phyloP scores from a whole-genome alignment of 805 yeast species.

The Torulaspora maleeae region DNA sequence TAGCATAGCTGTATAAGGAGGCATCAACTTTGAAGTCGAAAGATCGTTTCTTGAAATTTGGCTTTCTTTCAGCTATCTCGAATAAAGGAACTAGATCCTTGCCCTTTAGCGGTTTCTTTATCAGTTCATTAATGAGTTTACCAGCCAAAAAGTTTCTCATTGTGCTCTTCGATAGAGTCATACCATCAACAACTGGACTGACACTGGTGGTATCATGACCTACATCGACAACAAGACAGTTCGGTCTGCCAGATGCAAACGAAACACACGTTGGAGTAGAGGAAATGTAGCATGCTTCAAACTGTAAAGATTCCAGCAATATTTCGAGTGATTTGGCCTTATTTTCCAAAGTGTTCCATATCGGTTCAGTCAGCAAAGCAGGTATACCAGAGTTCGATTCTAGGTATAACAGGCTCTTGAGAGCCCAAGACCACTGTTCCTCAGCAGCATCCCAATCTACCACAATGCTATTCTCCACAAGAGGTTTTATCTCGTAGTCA shows the following conservation, averaged over 20 bases:
- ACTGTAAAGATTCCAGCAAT: conserved; percentile 60
- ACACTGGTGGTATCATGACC: conserved; percentile 77
- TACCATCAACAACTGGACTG: conserved; percentile 80
- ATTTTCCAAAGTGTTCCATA: conserved; percentile 69
- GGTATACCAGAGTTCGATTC: conserved; percentile 47
- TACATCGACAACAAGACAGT: conserved; percentile 77
- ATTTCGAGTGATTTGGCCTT: conserved; percentile 67
- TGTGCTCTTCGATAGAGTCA: conserved; percentile 64
- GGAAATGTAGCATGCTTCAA: conserved; percentile 77
- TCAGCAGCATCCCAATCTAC: conserved; percentile 82
- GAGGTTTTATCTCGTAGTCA: conserved; percentile 50
- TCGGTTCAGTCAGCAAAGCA: conserved; percentile 76
- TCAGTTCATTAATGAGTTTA: conserved; percentile 42
- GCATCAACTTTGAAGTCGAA: conserved; percentile 36
- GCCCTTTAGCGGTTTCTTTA: conserved; percentile 32
- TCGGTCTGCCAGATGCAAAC: conserved; percentile 84
- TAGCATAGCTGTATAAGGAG: conserved; percentile 54
- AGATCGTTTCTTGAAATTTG: conserved; percentile 26
- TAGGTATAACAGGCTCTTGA: conserved; percentile 47
- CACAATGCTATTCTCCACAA: conserved; percentile 57
- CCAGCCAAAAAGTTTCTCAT: conserved; percentile 75
- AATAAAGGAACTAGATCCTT: conserved; percentile 34
- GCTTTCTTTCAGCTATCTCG: conserved; percentile 31
- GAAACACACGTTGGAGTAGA: conserved; percentile 84
- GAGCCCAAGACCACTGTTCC: conserved; percentile 64